Conservation (phyloP, 495 filamentous ascomycete species). For the Glonium stellatum region DNA sequence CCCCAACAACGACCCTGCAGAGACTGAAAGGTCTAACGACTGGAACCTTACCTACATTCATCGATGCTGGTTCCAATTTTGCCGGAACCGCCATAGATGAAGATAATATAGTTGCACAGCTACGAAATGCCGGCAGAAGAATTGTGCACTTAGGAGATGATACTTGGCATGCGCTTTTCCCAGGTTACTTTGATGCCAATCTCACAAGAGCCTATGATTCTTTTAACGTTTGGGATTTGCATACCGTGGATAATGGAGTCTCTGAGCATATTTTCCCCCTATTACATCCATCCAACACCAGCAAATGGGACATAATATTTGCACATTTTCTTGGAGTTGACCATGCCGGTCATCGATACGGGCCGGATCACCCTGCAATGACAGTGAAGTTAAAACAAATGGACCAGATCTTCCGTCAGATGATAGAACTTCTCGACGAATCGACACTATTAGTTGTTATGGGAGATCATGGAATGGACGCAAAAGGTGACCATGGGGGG, state of each 20-base stretch:
- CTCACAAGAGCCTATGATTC: conserved; percentile 86
- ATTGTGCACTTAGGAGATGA: conserved; percentile 93
- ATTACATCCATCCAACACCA: conserved; percentile 52
- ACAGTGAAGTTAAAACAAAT: conserved; percentile 84
- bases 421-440: conserved; percentile 70
- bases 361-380: conserved; percentile 89
- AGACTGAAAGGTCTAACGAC: conserved; percentile 91
- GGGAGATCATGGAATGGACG: conserved; percentile 98
- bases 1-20: conserved; percentile 88
- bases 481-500: conserved; percentile 93
- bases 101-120: conserved; percentile 84
- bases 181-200: conserved; percentile 78
- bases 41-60: conserved; percentile 88
- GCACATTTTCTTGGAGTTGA: conserved; percentile 94
- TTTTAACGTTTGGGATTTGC: conserved; percentile 96
- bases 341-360: conserved; percentile 94
- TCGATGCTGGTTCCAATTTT: conserved; percentile 91
- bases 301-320: conserved; percentile 84
- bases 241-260: conserved; percentile 96
- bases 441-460: conserved; percentile 86
- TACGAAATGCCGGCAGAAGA: conserved; percentile 70
- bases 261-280: conserved; percentile 84
- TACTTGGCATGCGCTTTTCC: conserved; percentile 90
- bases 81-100: conserved; percentile 96
- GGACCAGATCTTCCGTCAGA: conserved; percentile 66